Evolutionary conservation across 805 yeast species (phyloP).

Genomic region (Wickerhamiella sergipiensis): DNA sequence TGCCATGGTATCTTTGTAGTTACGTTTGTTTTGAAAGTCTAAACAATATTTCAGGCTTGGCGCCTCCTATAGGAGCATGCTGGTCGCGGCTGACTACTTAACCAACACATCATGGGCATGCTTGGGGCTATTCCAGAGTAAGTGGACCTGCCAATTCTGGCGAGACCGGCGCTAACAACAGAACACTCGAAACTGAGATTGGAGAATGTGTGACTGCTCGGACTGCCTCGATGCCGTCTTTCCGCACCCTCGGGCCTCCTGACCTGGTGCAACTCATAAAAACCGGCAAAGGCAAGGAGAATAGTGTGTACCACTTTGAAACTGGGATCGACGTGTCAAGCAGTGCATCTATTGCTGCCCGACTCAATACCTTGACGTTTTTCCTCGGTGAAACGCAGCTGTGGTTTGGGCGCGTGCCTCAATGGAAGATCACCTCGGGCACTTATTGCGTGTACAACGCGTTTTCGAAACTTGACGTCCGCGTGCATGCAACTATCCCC

Average conservation of each 20-base stretch:
- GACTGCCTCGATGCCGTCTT: conserved; percentile 29
- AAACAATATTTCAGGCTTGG: too few relatives aligned
- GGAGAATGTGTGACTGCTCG: conserved; percentile 44
- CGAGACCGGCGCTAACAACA: not conserved
- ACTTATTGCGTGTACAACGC: conserved; percentile 49
- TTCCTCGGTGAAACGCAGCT: conserved; percentile 40
- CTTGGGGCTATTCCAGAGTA: conserved; percentile 3
- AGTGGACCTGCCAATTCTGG: not conserved
- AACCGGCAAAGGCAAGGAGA: conserved; percentile 31
- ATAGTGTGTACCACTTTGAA: conserved; percentile 40
- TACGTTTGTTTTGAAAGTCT: not conserved
- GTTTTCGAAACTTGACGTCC: conserved; percentile 57
- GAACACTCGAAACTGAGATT: conserved; percentile 31
- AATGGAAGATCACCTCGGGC: conserved; percentile 31
- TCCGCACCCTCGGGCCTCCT: conserved; percentile 57
- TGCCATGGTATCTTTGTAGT: too few relatives aligned
- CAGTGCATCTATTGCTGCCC: conserved; percentile 42
- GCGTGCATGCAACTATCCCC: conserved; percentile 50
- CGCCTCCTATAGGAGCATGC: too few relatives aligned
- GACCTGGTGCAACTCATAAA: conserved; percentile 46
- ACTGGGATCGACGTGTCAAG: conserved; percentile 42
- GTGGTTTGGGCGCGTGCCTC: conserved; percentile 55
- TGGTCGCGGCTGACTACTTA: not conserved
- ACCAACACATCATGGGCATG: not conserved
- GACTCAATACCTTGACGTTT: conserved; percentile 35